Evolutionary conservation across 2,329 filamentous ascomycete genomes (phyloP).

Genomic region (Aspergillus sp.): DNA sequence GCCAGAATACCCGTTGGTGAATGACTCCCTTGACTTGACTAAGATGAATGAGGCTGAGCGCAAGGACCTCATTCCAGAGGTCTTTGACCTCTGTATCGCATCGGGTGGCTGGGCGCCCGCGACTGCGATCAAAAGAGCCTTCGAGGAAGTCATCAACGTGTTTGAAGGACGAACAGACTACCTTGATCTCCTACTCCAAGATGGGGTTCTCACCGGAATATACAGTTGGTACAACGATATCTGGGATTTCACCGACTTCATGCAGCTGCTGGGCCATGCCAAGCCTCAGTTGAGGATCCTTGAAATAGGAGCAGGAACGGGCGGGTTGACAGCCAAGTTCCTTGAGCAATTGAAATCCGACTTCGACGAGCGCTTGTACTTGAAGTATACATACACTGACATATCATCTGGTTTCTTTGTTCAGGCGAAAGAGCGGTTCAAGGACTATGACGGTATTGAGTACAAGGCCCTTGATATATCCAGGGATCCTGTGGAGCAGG

Average conservation of each 20-base stretch:
- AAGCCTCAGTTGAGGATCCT: conserved; percentile 7
- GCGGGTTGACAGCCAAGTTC: conserved; percentile 5
- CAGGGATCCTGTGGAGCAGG: conserved; percentile 22
- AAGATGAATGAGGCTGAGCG: not conserved
- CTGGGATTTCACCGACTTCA: not conserved
- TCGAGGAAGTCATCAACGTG: not conserved
- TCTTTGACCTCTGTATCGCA: not conserved
- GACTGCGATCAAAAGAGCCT: not conserved
- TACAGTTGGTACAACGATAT: not conserved
- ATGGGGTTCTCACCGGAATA: not conserved
- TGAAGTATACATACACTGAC: conserved; percentile 22
- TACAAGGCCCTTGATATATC: conserved; percentile 26
- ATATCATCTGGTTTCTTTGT: conserved; percentile 23
- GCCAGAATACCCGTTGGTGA: not conserved
- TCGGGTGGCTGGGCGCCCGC: not conserved
- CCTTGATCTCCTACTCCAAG: not conserved
- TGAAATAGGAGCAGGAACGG: conserved; percentile 23
- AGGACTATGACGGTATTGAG: conserved; percentile 16
- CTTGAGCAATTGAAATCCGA: not conserved
- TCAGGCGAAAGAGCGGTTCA: conserved; percentile 17
- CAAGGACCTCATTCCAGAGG: not conserved
- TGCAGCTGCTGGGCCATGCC: conserved; percentile 6
- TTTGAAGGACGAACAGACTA: not conserved
- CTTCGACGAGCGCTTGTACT: not conserved
- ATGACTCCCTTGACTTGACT: not conserved